Percentiles rank a stretch among this genome's conserved stretches.
Conservation (phyloP, 495 filamentous ascomycete species). For the Usnea hakonensis region DNA sequence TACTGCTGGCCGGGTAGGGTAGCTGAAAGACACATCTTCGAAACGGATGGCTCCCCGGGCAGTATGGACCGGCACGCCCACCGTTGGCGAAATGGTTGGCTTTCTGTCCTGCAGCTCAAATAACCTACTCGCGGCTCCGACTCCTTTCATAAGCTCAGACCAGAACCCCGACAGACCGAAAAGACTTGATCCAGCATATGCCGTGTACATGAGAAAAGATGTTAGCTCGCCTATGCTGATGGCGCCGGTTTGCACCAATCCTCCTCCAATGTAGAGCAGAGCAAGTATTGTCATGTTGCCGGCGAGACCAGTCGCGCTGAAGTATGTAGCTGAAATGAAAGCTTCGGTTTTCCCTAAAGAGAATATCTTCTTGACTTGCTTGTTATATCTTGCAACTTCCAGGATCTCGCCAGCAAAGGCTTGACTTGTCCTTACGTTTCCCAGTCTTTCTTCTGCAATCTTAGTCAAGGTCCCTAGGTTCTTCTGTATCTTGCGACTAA, state of each 20-base stretch:
- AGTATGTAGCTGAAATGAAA: constrained; percentile 83
- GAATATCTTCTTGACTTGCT: constrained; percentile 86
- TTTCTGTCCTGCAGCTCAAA: constrained; percentile 95
- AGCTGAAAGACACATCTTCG: constrained; percentile 75
- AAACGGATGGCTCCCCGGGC: constrained; percentile 85
- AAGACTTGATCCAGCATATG: constrained; percentile 82
- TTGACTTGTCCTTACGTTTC: constrained; percentile 92
- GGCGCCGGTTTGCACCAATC: constrained; percentile 75
- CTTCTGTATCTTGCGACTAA: constrained; percentile 86
- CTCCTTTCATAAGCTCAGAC: constrained; percentile 97
- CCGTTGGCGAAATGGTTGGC: constrained; percentile 75
- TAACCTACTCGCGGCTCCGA: constrained; percentile 86
- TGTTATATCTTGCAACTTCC: constrained; percentile 85
- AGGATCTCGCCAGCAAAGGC: constrained; percentile 88
- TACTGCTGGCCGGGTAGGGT: constrained; percentile 85
- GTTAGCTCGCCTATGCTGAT: constrained; percentile 90
- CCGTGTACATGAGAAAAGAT: constrained; percentile 98
- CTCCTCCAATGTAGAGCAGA: constrained; percentile 84
- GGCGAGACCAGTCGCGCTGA: constrained; percentile 74
- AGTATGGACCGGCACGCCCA: constrained; percentile 65
- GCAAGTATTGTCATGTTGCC: constrained; percentile 94
- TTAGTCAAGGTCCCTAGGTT: constrained; percentile 87
- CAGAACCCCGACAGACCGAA: constrained; percentile 94
- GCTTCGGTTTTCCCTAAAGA: constrained; percentile 77
- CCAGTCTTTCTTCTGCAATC: constrained; percentile 90